Evolutionary conservation across 805 yeast genomes (phyloP).

Genomic region (Candida michaelii): DNA sequence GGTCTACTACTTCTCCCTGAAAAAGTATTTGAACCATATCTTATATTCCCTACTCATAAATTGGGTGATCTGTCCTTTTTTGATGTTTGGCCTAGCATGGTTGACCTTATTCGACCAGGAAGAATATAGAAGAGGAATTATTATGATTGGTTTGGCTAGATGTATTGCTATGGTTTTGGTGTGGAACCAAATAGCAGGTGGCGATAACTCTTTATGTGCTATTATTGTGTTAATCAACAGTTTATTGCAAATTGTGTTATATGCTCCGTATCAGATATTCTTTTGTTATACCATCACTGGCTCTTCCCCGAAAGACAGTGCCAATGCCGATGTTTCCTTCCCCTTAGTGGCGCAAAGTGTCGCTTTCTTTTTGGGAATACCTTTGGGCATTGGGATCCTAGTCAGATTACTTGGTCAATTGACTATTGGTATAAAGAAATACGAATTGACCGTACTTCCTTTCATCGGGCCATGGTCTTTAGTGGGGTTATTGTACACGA

Average conservation of each 20-base stretch:
- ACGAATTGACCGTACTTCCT: slow-evolving; percentile 36
- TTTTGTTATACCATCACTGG: slow-evolving; percentile 45
- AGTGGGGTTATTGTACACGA: slow-evolving; percentile 52
- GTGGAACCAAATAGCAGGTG: slow-evolving; percentile 57
- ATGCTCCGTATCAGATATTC: slow-evolving; percentile 52
- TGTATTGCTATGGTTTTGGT: slow-evolving; percentile 64
- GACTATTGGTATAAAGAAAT: slow-evolving; percentile 30
- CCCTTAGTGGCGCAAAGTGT: slow-evolving; percentile 48
- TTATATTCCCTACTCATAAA: slow-evolving; percentile 45
- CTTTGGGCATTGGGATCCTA: slow-evolving; percentile 45
- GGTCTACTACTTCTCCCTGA: slow-evolving; percentile 11
- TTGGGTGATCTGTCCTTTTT: slow-evolving; percentile 57
- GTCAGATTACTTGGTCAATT: slow-evolving; percentile 32
- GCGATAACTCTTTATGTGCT: slow-evolving; percentile 52
- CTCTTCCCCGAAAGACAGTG: slow-evolving; percentile 13
- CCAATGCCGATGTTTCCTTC: slow-evolving; percentile 25
- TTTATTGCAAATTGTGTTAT: slow-evolving; percentile 49
- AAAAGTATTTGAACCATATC: slow-evolving; percentile 23
- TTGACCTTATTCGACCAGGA: slow-evolving; percentile 43
- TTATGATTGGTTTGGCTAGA: slow-evolving; percentile 58
- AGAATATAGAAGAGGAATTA: slow-evolving; percentile 54
- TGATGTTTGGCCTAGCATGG: slow-evolving; percentile 61
- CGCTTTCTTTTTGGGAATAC: slow-evolving; percentile 54
- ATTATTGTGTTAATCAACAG: slow-evolving; percentile 52
- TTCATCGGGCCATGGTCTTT: slow-evolving; percentile 50